These are phyloP conservation scores for Aspergillus puulaauensis DNA, from an alignment of 2,329 filamentous ascomycete genomes.

Conservation along the genomic window DNA sequence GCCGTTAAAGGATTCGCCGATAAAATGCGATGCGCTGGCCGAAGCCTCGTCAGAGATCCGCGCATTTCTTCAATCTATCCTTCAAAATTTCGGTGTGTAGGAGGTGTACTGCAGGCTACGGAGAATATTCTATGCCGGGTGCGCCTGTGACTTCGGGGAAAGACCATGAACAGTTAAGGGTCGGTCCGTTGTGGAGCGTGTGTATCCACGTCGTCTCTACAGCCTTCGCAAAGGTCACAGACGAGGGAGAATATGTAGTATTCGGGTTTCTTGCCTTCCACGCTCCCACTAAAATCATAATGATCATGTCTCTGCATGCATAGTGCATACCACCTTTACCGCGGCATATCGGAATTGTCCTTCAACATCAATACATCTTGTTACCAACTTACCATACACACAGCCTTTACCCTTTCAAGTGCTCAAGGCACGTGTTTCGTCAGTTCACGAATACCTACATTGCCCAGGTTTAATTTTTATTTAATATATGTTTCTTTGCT, in stretches of 20 bases:
- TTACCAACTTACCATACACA: background rate
- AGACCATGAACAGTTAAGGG: conserved; percentile 1
- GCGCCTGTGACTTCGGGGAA: background rate
- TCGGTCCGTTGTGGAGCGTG: conserved; percentile 9
- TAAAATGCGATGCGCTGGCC: background rate
- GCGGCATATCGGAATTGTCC: background rate
- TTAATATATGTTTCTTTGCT: background rate
- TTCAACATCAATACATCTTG: background rate
- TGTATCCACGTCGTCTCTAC: background rate
- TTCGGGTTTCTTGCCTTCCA: background rate
- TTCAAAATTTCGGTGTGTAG: background rate
- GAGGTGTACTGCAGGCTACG: background rate
- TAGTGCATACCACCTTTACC: background rate
- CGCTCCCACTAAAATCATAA: background rate
- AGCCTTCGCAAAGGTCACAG: background rate
- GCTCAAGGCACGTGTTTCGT: background rate
- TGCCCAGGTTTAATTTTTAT: background rate
- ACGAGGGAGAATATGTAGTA: background rate
- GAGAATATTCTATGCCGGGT: background rate
- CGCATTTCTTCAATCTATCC: background rate
- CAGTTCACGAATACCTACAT: background rate
- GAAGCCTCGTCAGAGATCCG: background rate
- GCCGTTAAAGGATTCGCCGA: background rate
- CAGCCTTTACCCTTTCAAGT: background rate
- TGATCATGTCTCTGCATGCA: background rate